Conservation (phyloP, 495 filamentous ascomycete genomes). For the Hyaloscypha variabilis region DNA sequence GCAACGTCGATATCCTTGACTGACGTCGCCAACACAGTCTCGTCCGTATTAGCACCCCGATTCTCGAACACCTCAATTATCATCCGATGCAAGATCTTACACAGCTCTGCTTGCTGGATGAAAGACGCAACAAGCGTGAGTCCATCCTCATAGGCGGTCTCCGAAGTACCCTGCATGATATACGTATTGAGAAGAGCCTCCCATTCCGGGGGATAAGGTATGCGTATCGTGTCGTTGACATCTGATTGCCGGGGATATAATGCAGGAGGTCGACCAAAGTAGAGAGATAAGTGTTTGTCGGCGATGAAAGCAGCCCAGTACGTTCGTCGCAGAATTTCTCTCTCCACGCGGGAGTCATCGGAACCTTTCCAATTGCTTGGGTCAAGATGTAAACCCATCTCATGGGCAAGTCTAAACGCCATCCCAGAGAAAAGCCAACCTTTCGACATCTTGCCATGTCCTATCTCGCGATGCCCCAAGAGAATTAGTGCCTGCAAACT, state of each 20-base stretch:
- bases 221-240: slow-evolving; percentile 36
- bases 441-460: slow-evolving; percentile 35
- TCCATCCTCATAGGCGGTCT: slow-evolving; percentile 37
- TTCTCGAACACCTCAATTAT: slow-evolving; percentile 41
- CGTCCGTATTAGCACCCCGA: slow-evolving; percentile 30
- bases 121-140: slow-evolving; percentile 31
- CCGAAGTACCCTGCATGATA: slow-evolving; percentile 29
- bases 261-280: slow-evolving; percentile 38
- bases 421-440: slow-evolving; percentile 41
- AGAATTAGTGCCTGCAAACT: slow-evolving; percentile 37
- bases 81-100: slow-evolving; percentile 39
- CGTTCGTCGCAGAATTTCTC: slow-evolving; percentile 35
- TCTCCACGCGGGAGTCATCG: slow-evolving; percentile 31
- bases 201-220: slow-evolving; percentile 31
- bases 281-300: slow-evolving; percentile 38
- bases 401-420: slow-evolving; percentile 34
- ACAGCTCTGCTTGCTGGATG: slow-evolving; percentile 36
- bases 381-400: slow-evolving; percentile 42
- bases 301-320: slow-evolving; percentile 40
- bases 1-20: slow-evolving; percentile 35
- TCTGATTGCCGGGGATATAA: slow-evolving; percentile 38
- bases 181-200: slow-evolving; percentile 32
- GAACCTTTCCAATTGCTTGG: slow-evolving; percentile 37
- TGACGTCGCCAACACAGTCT: slow-evolving; percentile 31
- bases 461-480: slow-evolving; percentile 37